phyloP scores from a whole-genome alignment of 2,329 filamentous ascomycete species.

The Geosmithia flava region DNA sequence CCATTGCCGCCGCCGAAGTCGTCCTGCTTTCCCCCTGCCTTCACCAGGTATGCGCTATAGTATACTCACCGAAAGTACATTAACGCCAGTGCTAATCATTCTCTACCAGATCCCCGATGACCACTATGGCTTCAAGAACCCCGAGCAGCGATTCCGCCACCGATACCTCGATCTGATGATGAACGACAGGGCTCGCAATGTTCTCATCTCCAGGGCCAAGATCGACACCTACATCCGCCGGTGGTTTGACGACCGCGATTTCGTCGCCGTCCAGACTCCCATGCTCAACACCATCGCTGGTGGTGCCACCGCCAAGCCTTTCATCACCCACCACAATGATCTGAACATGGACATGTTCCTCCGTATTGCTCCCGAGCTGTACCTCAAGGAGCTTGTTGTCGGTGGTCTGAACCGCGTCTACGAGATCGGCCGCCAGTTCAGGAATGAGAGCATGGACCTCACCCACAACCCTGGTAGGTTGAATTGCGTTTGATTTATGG shows the following conservation, averaged over 20 bases:
- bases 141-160: slow-evolving; percentile 86
- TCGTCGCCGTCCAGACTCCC: slow-evolving; percentile 90
- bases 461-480: slow-evolving; percentile 66
- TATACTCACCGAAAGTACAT: slow-evolving; percentile 25
- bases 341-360: slow-evolving; percentile 90
- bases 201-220: slow-evolving; percentile 75
- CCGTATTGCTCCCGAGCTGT: slow-evolving; percentile 88
- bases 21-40: slow-evolving; percentile 81
- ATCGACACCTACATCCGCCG: slow-evolving; percentile 80
- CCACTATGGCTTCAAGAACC: slow-evolving; percentile 90
- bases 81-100: neutral
- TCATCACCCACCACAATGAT: slow-evolving; percentile 93
- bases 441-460: slow-evolving; percentile 62
- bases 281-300: slow-evolving; percentile 97
- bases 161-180: slow-evolving; percentile 94
- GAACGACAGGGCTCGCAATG: slow-evolving; percentile 76
- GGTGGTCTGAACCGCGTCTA: slow-evolving; percentile 92
- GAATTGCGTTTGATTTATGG: neutral
- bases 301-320: slow-evolving; percentile 86
- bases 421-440: slow-evolving; percentile 89
- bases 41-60: slow-evolving; percentile 42
- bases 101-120: slow-evolving; percentile 51
- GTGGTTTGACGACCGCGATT: slow-evolving; percentile 80
- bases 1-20: slow-evolving; percentile 82
- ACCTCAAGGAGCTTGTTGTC: slow-evolving; percentile 92